Evolutionary conservation across 805 yeast species (phyloP), one percentile per base, ranked within the genome.

Genomic region (Tetrapisispora pingtungensis): DNA sequence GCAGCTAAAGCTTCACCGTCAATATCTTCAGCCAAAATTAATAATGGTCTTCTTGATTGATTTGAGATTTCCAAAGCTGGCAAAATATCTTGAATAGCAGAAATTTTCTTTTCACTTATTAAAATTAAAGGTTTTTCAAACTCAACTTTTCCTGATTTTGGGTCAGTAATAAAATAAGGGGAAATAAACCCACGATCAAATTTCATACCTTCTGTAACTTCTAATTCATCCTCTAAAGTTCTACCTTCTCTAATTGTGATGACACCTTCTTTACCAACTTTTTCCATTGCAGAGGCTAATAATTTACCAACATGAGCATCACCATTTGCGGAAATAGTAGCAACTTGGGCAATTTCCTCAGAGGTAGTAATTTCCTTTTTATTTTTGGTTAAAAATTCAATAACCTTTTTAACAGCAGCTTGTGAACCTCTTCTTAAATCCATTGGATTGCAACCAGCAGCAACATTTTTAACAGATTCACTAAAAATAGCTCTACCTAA

Each of bases 1-100:
- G 97, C 97, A 56, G 97, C 97, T 50, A 93, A 76, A 40, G 98
- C 98, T 74, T 93, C 97, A 58, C 97, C 97, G 58, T 90, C 97
- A 49, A 93, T 75, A 61, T 86, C 97, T 73, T 93, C 98, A 49
- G 97, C 95, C 56, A 93, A 69, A 62, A 93, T 85, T 56, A 93
- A 73, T 64, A 93, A 72, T 47, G 98, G 97, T 71, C 95, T 84
- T 72, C 96, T 82, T 54, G 80, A 71, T 71, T 88, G 89, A 75
- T 86, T 89, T 54, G 97, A 86, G 59, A 89, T 73, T 69, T 90
- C 96, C 59, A 93, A 75, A 17, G 96, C 80, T 45, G 98, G 98
- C 50, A 93, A 72, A 48, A 93, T 78, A 64, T 93, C 96, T 69
- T 84, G 90, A 64, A 89, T 81, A 36, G 89, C 76, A 43, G 94